Evolutionary conservation across 352 stramenopile species (phyloP), one percentile per base, ranked within the genome.

Genomic region (Phytopythium mirpurense): DNA sequence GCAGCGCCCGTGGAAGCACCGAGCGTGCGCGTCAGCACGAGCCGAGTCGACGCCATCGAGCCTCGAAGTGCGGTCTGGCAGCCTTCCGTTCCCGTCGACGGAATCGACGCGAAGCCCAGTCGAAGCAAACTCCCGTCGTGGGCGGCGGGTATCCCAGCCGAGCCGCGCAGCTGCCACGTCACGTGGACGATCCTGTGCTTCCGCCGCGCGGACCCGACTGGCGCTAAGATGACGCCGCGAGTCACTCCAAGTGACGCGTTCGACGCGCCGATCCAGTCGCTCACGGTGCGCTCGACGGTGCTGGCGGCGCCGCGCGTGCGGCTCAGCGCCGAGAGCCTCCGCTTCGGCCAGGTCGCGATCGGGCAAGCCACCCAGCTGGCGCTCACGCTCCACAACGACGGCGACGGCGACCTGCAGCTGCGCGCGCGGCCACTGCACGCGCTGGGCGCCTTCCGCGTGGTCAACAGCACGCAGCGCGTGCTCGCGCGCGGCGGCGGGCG

Each of bases 291-390:
- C 6, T 92, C 84, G 3, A 87, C 84, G 3, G 70, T 72, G 14
- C 34, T 52, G 0, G 62, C 91, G 29, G 71, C 88, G 10, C 57
- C 78, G 0, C 60, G 72, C 38, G 51, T 97, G 10, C 60, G 65
- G 0, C 40, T 72, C 3, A 83, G 77, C 10, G 62, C 70, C 0
- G 57, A 68, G 0, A 56, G 54, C 1, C 54, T 97, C 15, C 65
- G 83, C 32, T 97, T 96, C 60, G 86, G 82, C 10, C 86, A 96
- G 48, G 79, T 97, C 7, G 86, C 89, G 21, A 89, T 97, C 15
- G 88, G 86, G 2, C 80, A 90, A 48, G 65, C 62, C 7, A 63
- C 81, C 11, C 45, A 79, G 0, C 63, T 75, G 6, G 70, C 88
- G 19, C 48, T 96, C n/a, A 63, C 53, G 19, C 51, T 96, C 9